These are phyloP conservation scores for Thinopyrum elongatum DNA, from an alignment of 176 grass and related monocot species.

Conservation along the genomic window DNA sequence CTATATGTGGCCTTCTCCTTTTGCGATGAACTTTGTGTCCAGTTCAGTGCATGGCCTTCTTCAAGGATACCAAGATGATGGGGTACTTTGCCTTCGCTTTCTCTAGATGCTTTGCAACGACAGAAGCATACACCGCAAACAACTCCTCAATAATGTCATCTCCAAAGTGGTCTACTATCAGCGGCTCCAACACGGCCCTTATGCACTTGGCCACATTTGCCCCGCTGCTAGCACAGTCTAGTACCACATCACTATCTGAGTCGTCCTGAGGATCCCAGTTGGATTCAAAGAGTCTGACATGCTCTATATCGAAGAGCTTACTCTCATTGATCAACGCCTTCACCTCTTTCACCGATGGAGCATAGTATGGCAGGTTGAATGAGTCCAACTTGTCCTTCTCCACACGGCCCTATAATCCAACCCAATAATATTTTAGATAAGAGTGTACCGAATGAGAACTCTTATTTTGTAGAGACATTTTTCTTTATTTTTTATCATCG, in stretches of 20 bases:
- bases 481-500: neutral
- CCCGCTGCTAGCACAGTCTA: neutral
- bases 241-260: neutral
- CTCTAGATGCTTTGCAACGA: neutral
- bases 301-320: neutral
- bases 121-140: neutral
- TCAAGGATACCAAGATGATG: neutral
- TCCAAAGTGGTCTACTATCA: neutral
- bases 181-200: neutral
- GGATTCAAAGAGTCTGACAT: neutral
- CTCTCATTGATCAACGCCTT: neutral
- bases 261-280: slow-evolving; percentile 1
- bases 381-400: neutral
- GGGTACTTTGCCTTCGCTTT: neutral
- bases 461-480: neutral
- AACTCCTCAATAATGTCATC: neutral
- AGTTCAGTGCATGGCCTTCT: neutral
- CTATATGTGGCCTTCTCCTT: neutral
- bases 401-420: neutral
- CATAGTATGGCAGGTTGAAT: neutral
- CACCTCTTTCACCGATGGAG: neutral
- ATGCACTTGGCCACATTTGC: neutral
- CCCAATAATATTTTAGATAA: neutral
- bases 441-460: neutral
- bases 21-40: neutral